These are phyloP conservation scores for Rhododendron griersonianum DNA, from an alignment of 148 eudicot genomes.

Conservation along the genomic window DNA sequence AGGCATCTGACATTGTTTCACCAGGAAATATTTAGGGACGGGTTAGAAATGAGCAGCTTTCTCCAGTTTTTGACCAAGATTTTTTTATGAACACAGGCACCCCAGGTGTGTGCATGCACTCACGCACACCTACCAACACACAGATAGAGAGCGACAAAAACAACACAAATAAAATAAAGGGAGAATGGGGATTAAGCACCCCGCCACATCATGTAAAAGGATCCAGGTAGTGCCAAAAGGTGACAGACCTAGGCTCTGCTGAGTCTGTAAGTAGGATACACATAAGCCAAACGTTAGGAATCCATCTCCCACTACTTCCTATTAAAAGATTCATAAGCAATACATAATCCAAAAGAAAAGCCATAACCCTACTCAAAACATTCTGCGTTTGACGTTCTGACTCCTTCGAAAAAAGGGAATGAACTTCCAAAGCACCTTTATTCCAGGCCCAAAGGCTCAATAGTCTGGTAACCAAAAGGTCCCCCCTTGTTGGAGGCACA, in stretches of 20 bases:
- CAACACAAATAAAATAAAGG: background rate
- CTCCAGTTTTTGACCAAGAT: background rate
- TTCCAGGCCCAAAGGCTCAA: background rate
- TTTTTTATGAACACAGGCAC: background rate
- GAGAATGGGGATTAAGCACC: constrained; percentile 1
- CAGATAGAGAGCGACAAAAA: background rate
- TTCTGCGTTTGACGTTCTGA: background rate
- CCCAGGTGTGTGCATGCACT: background rate
- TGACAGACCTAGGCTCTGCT: background rate
- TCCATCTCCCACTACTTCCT: background rate
- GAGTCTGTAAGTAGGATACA: background rate
- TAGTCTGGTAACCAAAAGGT: background rate
- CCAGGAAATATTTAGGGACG: background rate
- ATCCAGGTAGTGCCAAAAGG: background rate
- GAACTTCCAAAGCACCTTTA: background rate
- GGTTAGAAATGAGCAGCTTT: background rate
- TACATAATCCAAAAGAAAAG: background rate
- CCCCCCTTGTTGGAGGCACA: background rate
- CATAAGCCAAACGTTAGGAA: background rate
- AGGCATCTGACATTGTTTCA: background rate
- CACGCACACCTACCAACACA: background rate
- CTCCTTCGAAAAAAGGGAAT: background rate
- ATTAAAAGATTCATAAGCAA: background rate
- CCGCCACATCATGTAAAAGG: background rate
- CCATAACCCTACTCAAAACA: background rate